Evolutionary conservation across 129 eudicot species (phyloP).

Genomic region (Centella asiatica): DNA sequence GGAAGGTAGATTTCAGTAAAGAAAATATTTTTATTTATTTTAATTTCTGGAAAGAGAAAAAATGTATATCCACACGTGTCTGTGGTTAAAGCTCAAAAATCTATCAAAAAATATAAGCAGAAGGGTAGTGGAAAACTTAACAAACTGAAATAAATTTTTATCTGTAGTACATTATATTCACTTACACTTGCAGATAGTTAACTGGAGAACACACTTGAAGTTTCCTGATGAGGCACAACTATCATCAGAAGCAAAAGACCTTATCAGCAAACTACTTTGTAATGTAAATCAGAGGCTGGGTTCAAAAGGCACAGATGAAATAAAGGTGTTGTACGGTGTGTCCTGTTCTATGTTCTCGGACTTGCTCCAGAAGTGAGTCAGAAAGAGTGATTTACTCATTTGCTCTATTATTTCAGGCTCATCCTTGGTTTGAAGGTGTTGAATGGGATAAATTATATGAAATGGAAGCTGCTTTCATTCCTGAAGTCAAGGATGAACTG

Average conservation of each 20-base stretch:
- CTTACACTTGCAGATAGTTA: conserved; percentile 55
- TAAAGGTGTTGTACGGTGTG: conserved; percentile 90
- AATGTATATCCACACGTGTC: too few relatives aligned
- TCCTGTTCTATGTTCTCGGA: conserved; percentile 33
- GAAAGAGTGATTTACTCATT: not conserved
- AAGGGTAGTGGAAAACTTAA: not conserved
- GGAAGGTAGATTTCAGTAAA: conserved; percentile 87
- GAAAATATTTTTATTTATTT: too few relatives aligned
- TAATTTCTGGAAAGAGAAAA: too few relatives aligned
- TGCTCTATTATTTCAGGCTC: conserved; percentile 44
- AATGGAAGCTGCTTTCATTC: conserved; percentile 94
- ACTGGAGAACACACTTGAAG: conserved; percentile 91
- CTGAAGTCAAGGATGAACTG: conserved; percentile 92
- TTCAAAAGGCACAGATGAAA: conserved; percentile 89
- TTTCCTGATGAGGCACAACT: conserved; percentile 93
- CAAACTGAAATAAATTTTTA: not conserved
- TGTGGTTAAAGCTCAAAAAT: too few relatives aligned
- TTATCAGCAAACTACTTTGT: conserved; percentile 79
- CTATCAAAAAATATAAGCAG: too few relatives aligned
- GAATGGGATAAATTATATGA: conserved; percentile 84
- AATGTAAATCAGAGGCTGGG: conserved; percentile 85
- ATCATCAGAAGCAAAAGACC: conserved; percentile 80
- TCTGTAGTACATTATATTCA: not conserved
- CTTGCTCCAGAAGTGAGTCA: conserved; percentile 7
- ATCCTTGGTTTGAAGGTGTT: conserved; percentile 86